Conservation (phyloP, 1,139 yeast species). For the Magnusiomyces clavatus region DNA sequence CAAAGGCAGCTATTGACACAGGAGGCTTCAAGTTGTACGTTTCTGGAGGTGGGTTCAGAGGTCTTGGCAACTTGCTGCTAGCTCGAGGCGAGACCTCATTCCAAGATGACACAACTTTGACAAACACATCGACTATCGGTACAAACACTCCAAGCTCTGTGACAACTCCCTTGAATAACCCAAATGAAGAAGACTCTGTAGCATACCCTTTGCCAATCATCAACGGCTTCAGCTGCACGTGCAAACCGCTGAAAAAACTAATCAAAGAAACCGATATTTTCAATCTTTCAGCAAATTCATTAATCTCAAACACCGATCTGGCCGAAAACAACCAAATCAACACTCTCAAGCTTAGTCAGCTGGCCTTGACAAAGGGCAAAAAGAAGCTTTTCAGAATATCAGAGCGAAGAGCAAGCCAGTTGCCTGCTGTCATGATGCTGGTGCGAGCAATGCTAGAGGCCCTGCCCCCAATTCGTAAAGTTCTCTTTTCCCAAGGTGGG, state of each 20-base stretch:
- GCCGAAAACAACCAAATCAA: too few species aligned
- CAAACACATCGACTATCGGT: neutral
- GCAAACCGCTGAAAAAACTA: conserved; percentile 37
- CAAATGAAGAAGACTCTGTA: conserved; percentile 44
- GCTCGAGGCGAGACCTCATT: conserved; percentile 24
- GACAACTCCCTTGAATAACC: neutral
- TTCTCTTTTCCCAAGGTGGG: conserved; percentile 63
- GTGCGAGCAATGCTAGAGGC: conserved; percentile 51
- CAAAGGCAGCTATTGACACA: conserved; percentile 35
- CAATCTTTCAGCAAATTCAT: conserved; percentile 6
- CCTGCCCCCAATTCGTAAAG: conserved; percentile 49
- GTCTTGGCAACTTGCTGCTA: conserved; percentile 50
- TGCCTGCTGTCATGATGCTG: conserved; percentile 58
- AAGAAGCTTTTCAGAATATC: conserved; percentile 50
- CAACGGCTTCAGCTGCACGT: conserved; percentile 53
- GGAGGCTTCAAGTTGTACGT: conserved; percentile 55
- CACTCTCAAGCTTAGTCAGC: neutral
- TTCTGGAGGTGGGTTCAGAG: conserved; percentile 64
- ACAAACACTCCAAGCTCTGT: conserved; percentile 17
- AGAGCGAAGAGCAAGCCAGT: conserved; percentile 50
- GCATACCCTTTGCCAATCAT: conserved; percentile 46
- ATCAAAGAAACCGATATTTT: conserved; percentile 12
- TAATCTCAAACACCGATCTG: too few species aligned
- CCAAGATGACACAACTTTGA: neutral
- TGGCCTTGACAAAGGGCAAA: conserved; percentile 12